Base-by-base conservation (phyloP, 768 basidiomycete species). In the Pulveroboletus sp. region DNA sequence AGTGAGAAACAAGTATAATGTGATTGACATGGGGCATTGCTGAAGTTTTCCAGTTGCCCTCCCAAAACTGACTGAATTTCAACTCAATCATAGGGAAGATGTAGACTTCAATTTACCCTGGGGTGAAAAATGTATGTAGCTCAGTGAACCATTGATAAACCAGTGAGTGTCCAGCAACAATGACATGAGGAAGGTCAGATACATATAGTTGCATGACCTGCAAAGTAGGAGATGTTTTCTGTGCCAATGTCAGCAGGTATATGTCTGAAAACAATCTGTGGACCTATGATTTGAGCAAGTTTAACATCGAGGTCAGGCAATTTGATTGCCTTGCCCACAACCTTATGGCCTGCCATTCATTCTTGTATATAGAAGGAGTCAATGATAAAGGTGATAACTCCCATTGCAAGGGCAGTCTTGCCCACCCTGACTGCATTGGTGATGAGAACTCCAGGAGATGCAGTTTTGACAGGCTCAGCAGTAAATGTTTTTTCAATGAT, bases 321-420 rank as follows among this genome's bases (percentile, higher is more conserved):
- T 3, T 39, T 36, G 39, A 44, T 27, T 14, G 20, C 16, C 22
- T 39, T 50, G 2, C 17, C 22, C 13, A 20, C 36, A 16, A 50
- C 36, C 11, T 8, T 31, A 19, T 27, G 23, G 27, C 51, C 51
- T 1, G 41, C 51, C 10, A 6, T 1, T 1, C 29, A 40, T 26
- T 52, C 51, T 31, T 47, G 45, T 7, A 16, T 9, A 24, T 52
- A 52, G 35, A 52, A 52, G 1, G 45, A 13, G 7, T 52, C 45
- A 5, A 52, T 43, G 5, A 52, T 37, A 5, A 52, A 52, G 1
- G 51, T 41, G 3, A 52, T 38, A 2, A 43, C 41, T 1, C 45
- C 51, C 51, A 52, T 43, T 1, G 35, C 17, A 22, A 52, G 51
- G 23, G 51, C 41, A n/a, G 51, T 52, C 30, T 52, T 52, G 0